Evolutionary conservation across 1,284 basidiomycete species (phyloP).

Genomic region (Cryptococcus wingfieldii): DNA sequence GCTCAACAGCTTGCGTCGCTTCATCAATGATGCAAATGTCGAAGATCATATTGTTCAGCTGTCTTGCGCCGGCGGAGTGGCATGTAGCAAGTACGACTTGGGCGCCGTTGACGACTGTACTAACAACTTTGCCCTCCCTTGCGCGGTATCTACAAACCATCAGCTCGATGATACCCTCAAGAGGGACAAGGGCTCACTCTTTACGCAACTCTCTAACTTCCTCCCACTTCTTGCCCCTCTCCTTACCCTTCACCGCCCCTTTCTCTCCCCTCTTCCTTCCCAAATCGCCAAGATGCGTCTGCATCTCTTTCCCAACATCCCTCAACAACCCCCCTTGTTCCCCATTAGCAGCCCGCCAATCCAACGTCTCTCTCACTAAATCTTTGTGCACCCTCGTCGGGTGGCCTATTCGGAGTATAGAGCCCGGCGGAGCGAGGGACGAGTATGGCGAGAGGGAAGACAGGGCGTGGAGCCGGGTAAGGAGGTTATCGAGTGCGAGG

Average conservation of each 20-base stretch:
- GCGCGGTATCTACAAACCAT: conserved; percentile 64
- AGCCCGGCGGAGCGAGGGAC: conserved; percentile 37
- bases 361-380: conserved; percentile 76
- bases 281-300: conserved; percentile 62
- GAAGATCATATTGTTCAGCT: conserved; percentile 69
- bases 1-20: conserved; percentile 93
- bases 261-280: conserved; percentile 73
- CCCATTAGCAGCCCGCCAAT: conserved; percentile 73
- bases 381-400: conserved; percentile 84
- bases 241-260: conserved; percentile 56
- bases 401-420: conserved; percentile 78
- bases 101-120: conserved; percentile 69
- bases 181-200: conserved; percentile 58
- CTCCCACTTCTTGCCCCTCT: conserved; percentile 84
- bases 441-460: conserved; percentile 26
- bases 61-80: conserved; percentile 79
- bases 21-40: conserved; percentile 94
- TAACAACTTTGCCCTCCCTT: conserved; percentile 77
- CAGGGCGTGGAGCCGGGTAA: conserved; percentile 62
- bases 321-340: conserved; percentile 74
- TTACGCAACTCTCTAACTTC: conserved; percentile 84
- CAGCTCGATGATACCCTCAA: neutral
- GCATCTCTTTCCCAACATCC: conserved; percentile 80
- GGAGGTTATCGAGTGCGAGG: conserved; percentile 66
- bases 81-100: conserved; percentile 88